phyloP scores from a whole-genome alignment of 306 rosid genomes.

The Hippophae tibetana region DNA sequence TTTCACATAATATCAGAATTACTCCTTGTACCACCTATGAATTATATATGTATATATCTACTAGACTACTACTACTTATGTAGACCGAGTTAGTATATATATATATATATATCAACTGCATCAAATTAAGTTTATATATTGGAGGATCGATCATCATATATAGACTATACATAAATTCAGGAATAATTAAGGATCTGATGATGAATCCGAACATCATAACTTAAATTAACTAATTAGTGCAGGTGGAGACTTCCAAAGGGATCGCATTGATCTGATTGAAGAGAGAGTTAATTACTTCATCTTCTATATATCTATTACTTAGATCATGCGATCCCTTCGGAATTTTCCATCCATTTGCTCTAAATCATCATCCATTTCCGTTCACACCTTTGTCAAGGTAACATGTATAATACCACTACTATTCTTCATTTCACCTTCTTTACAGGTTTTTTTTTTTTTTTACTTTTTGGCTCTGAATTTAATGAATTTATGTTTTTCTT shows the following conservation, averaged over 20 bases:
- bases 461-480: neutral
- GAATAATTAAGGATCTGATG: neutral
- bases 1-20: too few species aligned
- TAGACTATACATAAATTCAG: too few species aligned
- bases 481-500: too few species aligned
- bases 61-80: too few species aligned
- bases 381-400: too few species aligned
- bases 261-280: constrained; percentile 69
- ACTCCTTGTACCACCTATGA: too few species aligned
- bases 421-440: neutral
- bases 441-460: neutral
- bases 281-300: neutral
- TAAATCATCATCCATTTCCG: neutral
- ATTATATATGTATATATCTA: too few species aligned
- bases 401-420: too few species aligned
- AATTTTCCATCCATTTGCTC: constrained; percentile 39
- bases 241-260: constrained; percentile 85
- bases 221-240: constrained; percentile 25
- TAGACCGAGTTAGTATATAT: too few species aligned
- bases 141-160: too few species aligned
- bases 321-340: constrained; percentile 80
- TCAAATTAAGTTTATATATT: too few species aligned
- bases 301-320: constrained; percentile 8
- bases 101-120: too few species aligned
- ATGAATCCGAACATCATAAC: neutral